Evolutionary conservation across 2,329 filamentous ascomycete genomes (phyloP).

Genomic region (Pseudocercospora fuligena): DNA sequence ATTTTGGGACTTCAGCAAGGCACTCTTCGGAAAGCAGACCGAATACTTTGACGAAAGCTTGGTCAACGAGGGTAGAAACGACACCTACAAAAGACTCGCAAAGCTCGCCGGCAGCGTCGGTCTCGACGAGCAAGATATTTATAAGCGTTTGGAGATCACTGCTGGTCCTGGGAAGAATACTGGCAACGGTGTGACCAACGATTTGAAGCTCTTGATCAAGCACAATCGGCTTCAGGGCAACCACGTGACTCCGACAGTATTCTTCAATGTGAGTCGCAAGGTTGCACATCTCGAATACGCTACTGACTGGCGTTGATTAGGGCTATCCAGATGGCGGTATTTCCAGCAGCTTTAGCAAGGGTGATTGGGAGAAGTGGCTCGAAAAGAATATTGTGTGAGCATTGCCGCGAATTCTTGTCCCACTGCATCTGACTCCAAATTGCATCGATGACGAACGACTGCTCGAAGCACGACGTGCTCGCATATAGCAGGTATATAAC

Average conservation of each 20-base stretch:
- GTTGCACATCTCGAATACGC: neutral
- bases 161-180: constrained; percentile 71
- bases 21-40: constrained; percentile 70
- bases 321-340: constrained; percentile 78
- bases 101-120: constrained; percentile 72
- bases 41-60: constrained; percentile 85
- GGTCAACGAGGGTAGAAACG: constrained; percentile 81
- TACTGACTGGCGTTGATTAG: constrained; percentile 34
- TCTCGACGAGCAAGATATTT: constrained; percentile 72
- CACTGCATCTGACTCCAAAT: neutral
- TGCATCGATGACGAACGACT: neutral
- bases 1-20: constrained; percentile 80
- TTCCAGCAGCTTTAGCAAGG: constrained; percentile 74
- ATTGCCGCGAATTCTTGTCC: neutral
- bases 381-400: constrained; percentile 64
- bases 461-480: neutral
- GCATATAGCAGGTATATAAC: neutral
- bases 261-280: constrained; percentile 68
- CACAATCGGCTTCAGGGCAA: constrained; percentile 74
- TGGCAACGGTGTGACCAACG: constrained; percentile 82
- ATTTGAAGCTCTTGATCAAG: constrained; percentile 73
- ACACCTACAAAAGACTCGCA: constrained; percentile 79
- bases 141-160: constrained; percentile 69
- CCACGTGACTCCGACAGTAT: constrained; percentile 88
- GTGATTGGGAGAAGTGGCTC: constrained; percentile 88